Base-by-base conservation (phyloP, 129 eudicot genomes). In the Deinandra increscens region DNA sequence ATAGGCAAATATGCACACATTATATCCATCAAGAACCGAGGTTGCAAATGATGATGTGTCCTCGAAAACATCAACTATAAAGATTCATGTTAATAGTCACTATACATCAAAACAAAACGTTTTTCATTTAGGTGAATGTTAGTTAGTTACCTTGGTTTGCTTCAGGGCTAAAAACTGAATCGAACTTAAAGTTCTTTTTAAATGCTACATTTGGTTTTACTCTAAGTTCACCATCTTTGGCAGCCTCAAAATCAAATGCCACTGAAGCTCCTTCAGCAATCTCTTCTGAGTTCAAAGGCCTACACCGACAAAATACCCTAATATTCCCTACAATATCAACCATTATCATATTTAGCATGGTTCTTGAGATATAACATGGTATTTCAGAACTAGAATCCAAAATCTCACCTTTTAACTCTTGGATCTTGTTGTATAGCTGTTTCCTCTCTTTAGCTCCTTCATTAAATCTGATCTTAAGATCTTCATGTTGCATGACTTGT, bases 11-110 rank as follows among this genome's bases (percentile, higher is more conserved):
- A 92, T 92, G 74, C 98, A 92, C 14, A 87, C 92, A 64, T 92
- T 92, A 79, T 84, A 92, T 63, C 98, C 98, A 81, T 92, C 98
- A 31, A 92, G 77, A 66, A 92, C 98, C 17, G 98, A 92, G 34
- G 87, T 87, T 64, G 96, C 98, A 77, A 92, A 81, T 49, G 98
- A 79, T 15, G 95, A 85, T 3, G 95, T 89, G 53, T 92, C 98
- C 96, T 92, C 92, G 45, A 89, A 92, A 48, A 92, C 86, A 70
- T 86, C 90, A 77, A 64, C 98, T 92, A 58, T 63, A 73, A 66
- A 37, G 58, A 17, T 18, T 50, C 38, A 39, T 36, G 12, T 65
- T 67, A 53, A 60, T 46, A 38, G 17, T 17, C 44, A 58, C 44
- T 11, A 15, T 15, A 29, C 36, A 58, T 9, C 9, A 70, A 34